Base-by-base conservation (phyloP, 2,329 filamentous ascomycete genomes). In the Aspergillus brunneoviolaceus region DNA sequence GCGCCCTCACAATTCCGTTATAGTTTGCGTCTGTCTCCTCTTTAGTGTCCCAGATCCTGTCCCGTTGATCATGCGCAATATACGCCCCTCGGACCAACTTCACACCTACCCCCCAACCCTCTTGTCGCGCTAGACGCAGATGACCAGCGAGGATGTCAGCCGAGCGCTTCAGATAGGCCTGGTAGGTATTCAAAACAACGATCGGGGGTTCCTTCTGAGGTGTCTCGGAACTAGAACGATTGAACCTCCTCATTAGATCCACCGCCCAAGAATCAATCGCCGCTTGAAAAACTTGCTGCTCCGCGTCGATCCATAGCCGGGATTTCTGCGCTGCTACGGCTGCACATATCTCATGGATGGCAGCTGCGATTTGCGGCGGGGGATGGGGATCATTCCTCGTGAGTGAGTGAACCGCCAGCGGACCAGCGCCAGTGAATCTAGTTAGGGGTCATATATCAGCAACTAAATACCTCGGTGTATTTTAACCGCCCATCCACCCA, bases 81-180 rank as follows among this genome's bases (percentile, higher is more conserved):
- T 81, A 81, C 1, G 79, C 79, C 7, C 79, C 79, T 14, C 79
- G 70, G 1, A 81, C 79, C 0, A 81, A 70, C 62, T 81, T 81
- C 53, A 81, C 72, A 0, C 72, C 79, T 16, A 79, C 61, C 0
- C 69, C 71, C 76, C 76, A 81, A 2, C 74, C 73, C 60, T 81
- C 78, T 14, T 66, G 49, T 5, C 73, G 63, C 1, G 80, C 76
- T 1, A 79, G 64, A 2, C 63, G 53, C 0, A 81, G 65, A 57
- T 81, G 78, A 16, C 69, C 57, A n/a, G 72, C 60, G 14, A 81
- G 65, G 25, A 75, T 80, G 1, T 68, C 57, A 0, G 73, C 68
- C 0, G 79, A 74, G 1, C 66, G 63, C 67, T 81, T 81, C 2
- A 82, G 72, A 61, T 82, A 82, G 4, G 77, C 77, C 67, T 81